phyloP scores from a whole-genome alignment of 140 eudicot species.

The Oenanthe javanica region DNA sequence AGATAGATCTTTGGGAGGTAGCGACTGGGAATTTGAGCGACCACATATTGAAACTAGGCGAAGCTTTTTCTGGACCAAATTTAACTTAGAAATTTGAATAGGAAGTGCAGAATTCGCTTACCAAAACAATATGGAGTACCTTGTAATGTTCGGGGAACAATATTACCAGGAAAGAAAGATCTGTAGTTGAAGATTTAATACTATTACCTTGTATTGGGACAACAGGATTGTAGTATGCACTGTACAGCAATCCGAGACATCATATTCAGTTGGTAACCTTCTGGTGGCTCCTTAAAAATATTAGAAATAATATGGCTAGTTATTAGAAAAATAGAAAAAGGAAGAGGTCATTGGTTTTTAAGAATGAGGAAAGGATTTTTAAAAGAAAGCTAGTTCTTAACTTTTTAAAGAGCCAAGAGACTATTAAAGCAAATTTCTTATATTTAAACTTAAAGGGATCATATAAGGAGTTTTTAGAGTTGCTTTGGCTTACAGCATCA shows the following conservation, averaged over 20 bases:
- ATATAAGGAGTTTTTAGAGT: too few species aligned
- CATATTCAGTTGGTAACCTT: not conserved
- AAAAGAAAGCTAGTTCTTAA: too few species aligned
- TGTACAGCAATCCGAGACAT: conserved; percentile 5
- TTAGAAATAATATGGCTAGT: too few species aligned
- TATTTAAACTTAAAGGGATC: too few species aligned
- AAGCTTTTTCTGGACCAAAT: not conserved
- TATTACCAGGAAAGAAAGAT: not conserved
- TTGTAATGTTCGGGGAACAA: not conserved
- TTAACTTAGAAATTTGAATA: not conserved
- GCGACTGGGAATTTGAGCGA: conserved; percentile 5
- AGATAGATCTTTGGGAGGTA: not conserved
- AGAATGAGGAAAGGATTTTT: too few species aligned
- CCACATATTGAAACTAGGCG: conserved; percentile 3
- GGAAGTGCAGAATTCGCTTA: not conserved
- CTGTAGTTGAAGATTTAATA: not conserved
- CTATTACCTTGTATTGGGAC: not conserved
- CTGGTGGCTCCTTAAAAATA: too few species aligned
- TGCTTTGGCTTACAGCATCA: too few species aligned
- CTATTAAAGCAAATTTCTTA: too few species aligned
- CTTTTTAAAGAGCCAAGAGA: too few species aligned
- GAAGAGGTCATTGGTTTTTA: too few species aligned
- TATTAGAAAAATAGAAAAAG: too few species aligned
- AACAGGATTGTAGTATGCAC: not conserved
- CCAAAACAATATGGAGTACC: not conserved